phyloP scores from a whole-genome alignment of 306 rosid genomes.

The Vicia faba region DNA sequence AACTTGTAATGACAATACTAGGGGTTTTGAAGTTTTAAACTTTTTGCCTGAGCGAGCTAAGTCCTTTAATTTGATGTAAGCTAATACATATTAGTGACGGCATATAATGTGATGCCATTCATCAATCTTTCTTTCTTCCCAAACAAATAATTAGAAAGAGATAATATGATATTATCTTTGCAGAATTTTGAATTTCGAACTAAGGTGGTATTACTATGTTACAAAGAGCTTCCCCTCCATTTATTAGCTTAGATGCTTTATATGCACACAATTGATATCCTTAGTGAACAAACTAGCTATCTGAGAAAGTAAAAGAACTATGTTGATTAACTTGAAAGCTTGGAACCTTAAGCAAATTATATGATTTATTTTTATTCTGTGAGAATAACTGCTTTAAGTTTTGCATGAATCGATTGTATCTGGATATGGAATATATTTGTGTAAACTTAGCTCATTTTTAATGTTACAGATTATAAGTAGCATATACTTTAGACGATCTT shows the following conservation, averaged over 20 bases:
- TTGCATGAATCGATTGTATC: constrained; percentile 2
- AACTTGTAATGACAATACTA: constrained; percentile 12
- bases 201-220: background rate
- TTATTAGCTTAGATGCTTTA: background rate
- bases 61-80: background rate
- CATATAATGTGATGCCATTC: background rate
- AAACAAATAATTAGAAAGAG: constrained; percentile 2
- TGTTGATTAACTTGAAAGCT: constrained; percentile 15
- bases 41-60: background rate
- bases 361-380: background rate
- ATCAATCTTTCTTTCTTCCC: constrained; percentile 6
- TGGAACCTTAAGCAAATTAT: constrained; percentile 11
- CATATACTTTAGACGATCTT: constrained; percentile 9
- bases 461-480: constrained; percentile 5
- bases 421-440: constrained; percentile 22
- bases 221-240: background rate
- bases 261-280: background rate
- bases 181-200: background rate
- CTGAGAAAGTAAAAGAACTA: constrained; percentile 1
- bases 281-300: background rate
- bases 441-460: background rate
- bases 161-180: background rate
- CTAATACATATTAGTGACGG: constrained; percentile 12
- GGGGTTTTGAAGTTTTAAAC: background rate
- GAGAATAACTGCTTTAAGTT: background rate